These are phyloP conservation scores for Tylopilus rubrobrunneus DNA, from an alignment of 768 basidiomycete genomes.

Conservation along the genomic window DNA sequence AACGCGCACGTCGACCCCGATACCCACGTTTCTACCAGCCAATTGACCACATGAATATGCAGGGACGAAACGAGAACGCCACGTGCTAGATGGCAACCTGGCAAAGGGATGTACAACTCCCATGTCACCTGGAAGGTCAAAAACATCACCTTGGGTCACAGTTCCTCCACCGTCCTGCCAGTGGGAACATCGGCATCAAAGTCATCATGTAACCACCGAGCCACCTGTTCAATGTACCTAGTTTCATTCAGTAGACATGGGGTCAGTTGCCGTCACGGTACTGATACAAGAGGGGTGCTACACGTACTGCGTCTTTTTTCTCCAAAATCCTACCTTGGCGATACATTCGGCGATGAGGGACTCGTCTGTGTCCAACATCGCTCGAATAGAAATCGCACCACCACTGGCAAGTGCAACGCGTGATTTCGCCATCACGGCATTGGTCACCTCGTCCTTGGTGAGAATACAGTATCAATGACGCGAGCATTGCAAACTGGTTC, in stretches of 20 bases:
- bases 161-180: slow-evolving; percentile 82
- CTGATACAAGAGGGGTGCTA: neutral
- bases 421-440: slow-evolving; percentile 72
- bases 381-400: slow-evolving; percentile 74
- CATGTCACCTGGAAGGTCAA: slow-evolving; percentile 79
- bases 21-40: slow-evolving; percentile 69
- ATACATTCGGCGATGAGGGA: slow-evolving; percentile 70
- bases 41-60: neutral
- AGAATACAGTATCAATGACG: slow-evolving; percentile 92
- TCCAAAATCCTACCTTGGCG: slow-evolving; percentile 90
- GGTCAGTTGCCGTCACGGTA: neutral
- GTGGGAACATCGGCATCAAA: slow-evolving; percentile 84
- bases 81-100: neutral
- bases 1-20: slow-evolving; percentile 95
- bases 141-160: slow-evolving; percentile 91
- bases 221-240: slow-evolving; percentile 75
- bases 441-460: slow-evolving; percentile 92
- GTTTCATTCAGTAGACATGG: neutral
- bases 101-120: slow-evolving; percentile 57
- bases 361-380: slow-evolving; percentile 60
- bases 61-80: slow-evolving; percentile 49
- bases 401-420: slow-evolving; percentile 72
- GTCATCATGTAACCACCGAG: slow-evolving; percentile 61
- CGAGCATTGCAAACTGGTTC: no score
- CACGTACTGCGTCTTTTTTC: slow-evolving; percentile 70